Evolutionary conservation across 2,329 filamentous ascomycete species (phyloP).

Genomic region (Aureobasidium lini): DNA sequence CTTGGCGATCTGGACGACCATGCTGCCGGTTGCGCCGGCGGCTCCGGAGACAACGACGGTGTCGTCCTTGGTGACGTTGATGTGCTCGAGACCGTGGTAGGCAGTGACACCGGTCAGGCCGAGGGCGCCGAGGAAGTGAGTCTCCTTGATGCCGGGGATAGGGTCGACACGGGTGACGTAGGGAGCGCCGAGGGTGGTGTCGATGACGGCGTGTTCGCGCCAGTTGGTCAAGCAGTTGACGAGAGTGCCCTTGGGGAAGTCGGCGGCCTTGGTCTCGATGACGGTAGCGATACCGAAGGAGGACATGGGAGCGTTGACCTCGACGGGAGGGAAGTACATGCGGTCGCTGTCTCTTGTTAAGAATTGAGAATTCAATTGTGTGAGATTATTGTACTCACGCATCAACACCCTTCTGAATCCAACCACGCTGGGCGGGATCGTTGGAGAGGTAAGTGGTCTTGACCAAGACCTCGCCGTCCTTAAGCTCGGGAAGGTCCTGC

Average conservation of each 20-base stretch:
- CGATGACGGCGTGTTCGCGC: slow-evolving; percentile 35
- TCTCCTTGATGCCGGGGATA: slow-evolving; percentile 31
- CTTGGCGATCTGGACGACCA: slow-evolving; percentile 48
- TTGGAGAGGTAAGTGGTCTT: slow-evolving; percentile 44
- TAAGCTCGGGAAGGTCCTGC: slow-evolving; percentile 28
- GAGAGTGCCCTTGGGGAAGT: slow-evolving; percentile 29
- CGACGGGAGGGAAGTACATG: slow-evolving; percentile 41
- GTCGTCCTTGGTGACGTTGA: slow-evolving; percentile 32
- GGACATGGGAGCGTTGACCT: slow-evolving; percentile 33
- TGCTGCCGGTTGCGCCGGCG: slow-evolving; percentile 41
- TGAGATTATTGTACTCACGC: slow-evolving; percentile 16
- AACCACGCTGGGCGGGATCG: slow-evolving; percentile 46
- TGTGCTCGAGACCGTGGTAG: slow-evolving; percentile 41
- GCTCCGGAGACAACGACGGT: slow-evolving; percentile 43
- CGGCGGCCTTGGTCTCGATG: slow-evolving; percentile 28
- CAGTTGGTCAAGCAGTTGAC: slow-evolving; percentile 30
- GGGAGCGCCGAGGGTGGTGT: slow-evolving; percentile 25
- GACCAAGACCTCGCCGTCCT: slow-evolving; percentile 37
- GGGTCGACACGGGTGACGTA: slow-evolving; percentile 23
- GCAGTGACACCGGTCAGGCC: slow-evolving; percentile 39
- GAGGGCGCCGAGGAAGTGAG: slow-evolving; percentile 42
- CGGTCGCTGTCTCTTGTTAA: slow-evolving; percentile 26
- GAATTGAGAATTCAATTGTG: neutral
- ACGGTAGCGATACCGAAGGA: slow-evolving; percentile 32
- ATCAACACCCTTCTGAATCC: slow-evolving; percentile 34